Conservation (phyloP, 805 yeast species). For the Hanseniaspora lachancei region DNA sequence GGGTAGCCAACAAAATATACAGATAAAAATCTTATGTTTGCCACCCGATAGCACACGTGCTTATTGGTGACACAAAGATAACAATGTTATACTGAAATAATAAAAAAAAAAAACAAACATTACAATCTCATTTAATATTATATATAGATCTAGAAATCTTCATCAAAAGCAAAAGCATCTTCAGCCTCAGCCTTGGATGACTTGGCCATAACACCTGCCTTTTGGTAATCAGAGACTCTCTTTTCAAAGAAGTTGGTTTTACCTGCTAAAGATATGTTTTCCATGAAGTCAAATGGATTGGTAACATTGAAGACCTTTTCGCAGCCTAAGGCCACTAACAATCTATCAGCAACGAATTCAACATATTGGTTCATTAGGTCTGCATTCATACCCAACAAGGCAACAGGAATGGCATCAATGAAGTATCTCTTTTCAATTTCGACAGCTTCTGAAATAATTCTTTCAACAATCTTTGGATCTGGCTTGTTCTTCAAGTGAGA, state of each 20-base stretch:
- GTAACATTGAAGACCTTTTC: slow-evolving; percentile 72
- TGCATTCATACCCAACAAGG: slow-evolving; percentile 88
- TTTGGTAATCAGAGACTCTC: slow-evolving; percentile 97
- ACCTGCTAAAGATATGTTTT: slow-evolving; percentile 94
- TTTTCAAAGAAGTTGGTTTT: slow-evolving; percentile 98
- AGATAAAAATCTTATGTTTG: too few relatives aligned
- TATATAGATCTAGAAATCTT: slow-evolving; percentile 55
- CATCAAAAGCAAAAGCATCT: slow-evolving; percentile 70
- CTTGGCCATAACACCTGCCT: slow-evolving; percentile 96
- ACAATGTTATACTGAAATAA: too few relatives aligned
- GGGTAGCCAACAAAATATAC: too few relatives aligned
- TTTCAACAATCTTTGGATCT: slow-evolving; percentile 59
- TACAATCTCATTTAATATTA: not conserved
- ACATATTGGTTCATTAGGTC: slow-evolving; percentile 94
- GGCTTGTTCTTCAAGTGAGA: slow-evolving; percentile 90
- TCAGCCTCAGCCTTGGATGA: slow-evolving; percentile 39
- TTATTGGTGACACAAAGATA: too few relatives aligned
- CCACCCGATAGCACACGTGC: too few relatives aligned
- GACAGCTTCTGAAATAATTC: slow-evolving; percentile 89
- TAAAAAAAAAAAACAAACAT: not conserved
- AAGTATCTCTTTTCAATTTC: slow-evolving; percentile 86
- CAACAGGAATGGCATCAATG: slow-evolving; percentile 87
- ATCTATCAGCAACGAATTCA: slow-evolving; percentile 93
- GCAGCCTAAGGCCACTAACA: slow-evolving; percentile 82
- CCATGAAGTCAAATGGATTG: slow-evolving; percentile 98